These are phyloP conservation scores for Candida hungchunana DNA, from an alignment of 805 yeast genomes.

Conservation along the genomic window DNA sequence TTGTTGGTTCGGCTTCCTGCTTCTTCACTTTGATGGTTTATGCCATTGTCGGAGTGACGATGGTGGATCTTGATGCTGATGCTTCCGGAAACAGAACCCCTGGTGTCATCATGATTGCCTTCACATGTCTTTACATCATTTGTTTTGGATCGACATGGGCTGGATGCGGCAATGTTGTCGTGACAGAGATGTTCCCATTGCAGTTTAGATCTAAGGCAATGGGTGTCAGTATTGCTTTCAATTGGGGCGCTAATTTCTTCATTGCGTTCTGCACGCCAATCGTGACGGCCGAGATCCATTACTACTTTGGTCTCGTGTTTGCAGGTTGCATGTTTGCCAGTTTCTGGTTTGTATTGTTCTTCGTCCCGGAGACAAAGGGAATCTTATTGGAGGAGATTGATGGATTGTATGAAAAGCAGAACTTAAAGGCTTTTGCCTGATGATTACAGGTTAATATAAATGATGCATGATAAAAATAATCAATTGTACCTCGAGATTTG, in stretches of 20 bases:
- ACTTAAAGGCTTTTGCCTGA: conserved; percentile 4
- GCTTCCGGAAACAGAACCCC: conserved; percentile 30
- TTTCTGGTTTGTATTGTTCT: conserved; percentile 45
- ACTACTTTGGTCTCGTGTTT: conserved; percentile 54
- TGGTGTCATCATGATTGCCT: conserved; percentile 50
- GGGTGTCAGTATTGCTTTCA: conserved; percentile 54
- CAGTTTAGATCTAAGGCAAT: conserved; percentile 55
- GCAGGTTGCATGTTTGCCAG: conserved; percentile 42
- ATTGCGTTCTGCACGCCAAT: conserved; percentile 61
- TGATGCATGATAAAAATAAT: too few species aligned
- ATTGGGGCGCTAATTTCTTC: conserved; percentile 46
- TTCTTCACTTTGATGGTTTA: conserved; percentile 52
- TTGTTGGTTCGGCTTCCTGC: conserved; percentile 44
- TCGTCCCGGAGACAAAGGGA: conserved; percentile 76
- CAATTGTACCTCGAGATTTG: too few species aligned
- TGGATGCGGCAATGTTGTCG: conserved; percentile 43
- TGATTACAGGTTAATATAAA: too few species aligned
- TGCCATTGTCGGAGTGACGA: conserved; percentile 38
- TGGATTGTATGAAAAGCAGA: conserved; percentile 41
- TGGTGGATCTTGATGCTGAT: conserved; percentile 30
- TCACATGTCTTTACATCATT: conserved; percentile 48
- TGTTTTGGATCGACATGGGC: conserved; percentile 58
- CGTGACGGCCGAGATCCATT: conserved; percentile 51
- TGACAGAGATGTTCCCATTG: conserved; percentile 47
- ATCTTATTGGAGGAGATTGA: conserved; percentile 77